phyloP scores from a whole-genome alignment of 176 grass and related monocot genomes.

The Chrysopogon serrulatus region DNA sequence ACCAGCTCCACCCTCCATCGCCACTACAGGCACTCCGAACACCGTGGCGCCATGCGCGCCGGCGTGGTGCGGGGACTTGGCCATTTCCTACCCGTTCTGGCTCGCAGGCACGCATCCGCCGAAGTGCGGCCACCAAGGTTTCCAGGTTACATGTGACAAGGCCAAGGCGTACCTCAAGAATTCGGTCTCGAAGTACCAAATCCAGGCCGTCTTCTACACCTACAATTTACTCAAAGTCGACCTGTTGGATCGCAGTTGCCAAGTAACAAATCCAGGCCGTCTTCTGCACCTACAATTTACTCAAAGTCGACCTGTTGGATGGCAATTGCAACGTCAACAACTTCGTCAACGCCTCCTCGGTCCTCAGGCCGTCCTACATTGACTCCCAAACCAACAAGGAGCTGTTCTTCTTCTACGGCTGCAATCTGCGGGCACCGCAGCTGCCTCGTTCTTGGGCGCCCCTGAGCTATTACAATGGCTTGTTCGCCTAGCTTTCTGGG shows the following conservation, averaged over 20 bases:
- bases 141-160: neutral
- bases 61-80: neutral
- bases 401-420: slow-evolving; percentile 44
- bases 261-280: neutral
- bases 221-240: neutral
- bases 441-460: neutral
- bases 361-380: slow-evolving; percentile 16
- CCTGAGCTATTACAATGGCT: neutral
- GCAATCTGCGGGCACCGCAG: neutral
- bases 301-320: neutral
- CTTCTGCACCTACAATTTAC: neutral
- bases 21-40: neutral
- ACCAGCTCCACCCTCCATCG: neutral
- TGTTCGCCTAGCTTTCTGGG: neutral
- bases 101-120: neutral
- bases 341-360: neutral
- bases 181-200: neutral
- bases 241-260: neutral
- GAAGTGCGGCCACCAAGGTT: neutral
- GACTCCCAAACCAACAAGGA: neutral
- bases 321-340: neutral
- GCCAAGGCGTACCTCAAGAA: neutral
- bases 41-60: neutral
- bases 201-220: neutral
- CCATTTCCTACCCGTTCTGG: neutral